phyloP scores from a whole-genome alignment of 2,329 filamentous ascomycete species.

The Colletotrichum gloeosporioides region DNA sequence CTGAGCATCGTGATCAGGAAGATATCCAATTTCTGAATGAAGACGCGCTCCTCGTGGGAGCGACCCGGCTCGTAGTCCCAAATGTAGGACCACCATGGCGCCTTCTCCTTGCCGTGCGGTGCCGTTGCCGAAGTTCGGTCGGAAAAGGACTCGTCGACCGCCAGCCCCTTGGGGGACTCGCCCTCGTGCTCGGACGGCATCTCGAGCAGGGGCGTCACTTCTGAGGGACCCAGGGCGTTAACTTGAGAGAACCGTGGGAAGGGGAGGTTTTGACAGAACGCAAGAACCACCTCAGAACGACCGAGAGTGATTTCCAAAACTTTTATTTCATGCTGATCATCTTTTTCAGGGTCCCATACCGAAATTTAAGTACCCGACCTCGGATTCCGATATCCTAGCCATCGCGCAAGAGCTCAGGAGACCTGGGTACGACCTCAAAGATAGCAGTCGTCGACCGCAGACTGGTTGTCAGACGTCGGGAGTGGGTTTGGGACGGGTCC shows the following conservation, averaged over 20 bases:
- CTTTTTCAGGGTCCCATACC: not conserved
- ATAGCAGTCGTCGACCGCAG: not conserved
- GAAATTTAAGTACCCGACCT: constrained; percentile 7
- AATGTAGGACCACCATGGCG: constrained; percentile 39
- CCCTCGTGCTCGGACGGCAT: constrained; percentile 19
- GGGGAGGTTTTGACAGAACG: not conserved
- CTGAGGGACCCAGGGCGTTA: constrained; percentile 2
- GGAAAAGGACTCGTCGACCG: not conserved
- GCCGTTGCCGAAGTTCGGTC: not conserved
- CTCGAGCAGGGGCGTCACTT: constrained; percentile 14
- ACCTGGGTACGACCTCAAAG: not conserved
- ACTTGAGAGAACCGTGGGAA: not conserved
- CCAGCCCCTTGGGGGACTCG: constrained; percentile 1
- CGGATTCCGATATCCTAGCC: constrained; percentile 5
- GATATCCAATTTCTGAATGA: constrained; percentile 31
- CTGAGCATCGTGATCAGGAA: constrained; percentile 23
- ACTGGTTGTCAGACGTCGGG: not conserved
- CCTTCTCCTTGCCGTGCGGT: not conserved
- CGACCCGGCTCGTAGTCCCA: constrained; percentile 32
- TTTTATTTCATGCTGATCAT: not conserved
- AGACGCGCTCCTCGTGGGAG: constrained; percentile 26
- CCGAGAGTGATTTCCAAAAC: not conserved
- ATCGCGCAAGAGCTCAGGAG: constrained; percentile 7
- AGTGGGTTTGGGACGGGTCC: not conserved
- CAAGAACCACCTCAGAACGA: not conserved